phyloP scores from a whole-genome alignment of 352 stramenopile species.

The Globisporangium middletonii region DNA sequence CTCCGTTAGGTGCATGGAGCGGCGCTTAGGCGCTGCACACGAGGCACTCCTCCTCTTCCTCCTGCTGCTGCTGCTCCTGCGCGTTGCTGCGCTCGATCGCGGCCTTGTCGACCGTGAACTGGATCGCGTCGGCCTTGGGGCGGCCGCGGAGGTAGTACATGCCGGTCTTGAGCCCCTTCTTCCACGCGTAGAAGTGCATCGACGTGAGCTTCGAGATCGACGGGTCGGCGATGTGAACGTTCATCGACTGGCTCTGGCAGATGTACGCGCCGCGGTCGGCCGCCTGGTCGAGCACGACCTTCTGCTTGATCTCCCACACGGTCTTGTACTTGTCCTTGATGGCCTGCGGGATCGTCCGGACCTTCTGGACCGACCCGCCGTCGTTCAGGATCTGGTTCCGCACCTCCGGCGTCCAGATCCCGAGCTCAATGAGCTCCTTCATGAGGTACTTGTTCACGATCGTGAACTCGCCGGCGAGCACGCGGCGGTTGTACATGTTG shows the following conservation, averaged over 20 bases:
- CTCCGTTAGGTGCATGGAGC: too few relatives aligned
- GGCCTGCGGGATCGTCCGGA: constrained; percentile 67
- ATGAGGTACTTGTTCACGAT: constrained; percentile 99
- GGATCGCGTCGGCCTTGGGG: constrained; percentile 98
- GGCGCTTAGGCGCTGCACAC: constrained; percentile 63
- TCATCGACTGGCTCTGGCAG: constrained; percentile 97
- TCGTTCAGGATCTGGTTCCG: constrained; percentile 99
- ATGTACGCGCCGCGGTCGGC: constrained; percentile 98
- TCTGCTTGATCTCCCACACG: constrained; percentile 99
- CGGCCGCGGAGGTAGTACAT: constrained; percentile 99
- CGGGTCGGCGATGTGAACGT: constrained; percentile 99
- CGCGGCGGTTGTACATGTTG: constrained; percentile 99
- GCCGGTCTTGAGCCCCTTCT: constrained; percentile 99
- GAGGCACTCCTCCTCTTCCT: constrained; percentile 66
- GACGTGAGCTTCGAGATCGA: constrained; percentile 97
- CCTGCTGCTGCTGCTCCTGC: constrained; percentile 15
- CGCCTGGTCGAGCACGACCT: constrained; percentile 95
- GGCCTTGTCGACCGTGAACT: constrained; percentile 99
- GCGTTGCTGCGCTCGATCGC: constrained; percentile 38
- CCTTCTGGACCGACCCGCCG: constrained; percentile 93
- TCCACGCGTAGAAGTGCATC: constrained; percentile 99
- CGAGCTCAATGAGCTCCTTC: constrained; percentile 93
- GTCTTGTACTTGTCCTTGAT: constrained; percentile 99
- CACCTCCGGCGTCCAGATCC: constrained; percentile 96
- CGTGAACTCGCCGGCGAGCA: constrained; percentile 98